Conservation (phyloP, 2,329 filamentous ascomycete species). For the Exserohilum rostratum region DNA sequence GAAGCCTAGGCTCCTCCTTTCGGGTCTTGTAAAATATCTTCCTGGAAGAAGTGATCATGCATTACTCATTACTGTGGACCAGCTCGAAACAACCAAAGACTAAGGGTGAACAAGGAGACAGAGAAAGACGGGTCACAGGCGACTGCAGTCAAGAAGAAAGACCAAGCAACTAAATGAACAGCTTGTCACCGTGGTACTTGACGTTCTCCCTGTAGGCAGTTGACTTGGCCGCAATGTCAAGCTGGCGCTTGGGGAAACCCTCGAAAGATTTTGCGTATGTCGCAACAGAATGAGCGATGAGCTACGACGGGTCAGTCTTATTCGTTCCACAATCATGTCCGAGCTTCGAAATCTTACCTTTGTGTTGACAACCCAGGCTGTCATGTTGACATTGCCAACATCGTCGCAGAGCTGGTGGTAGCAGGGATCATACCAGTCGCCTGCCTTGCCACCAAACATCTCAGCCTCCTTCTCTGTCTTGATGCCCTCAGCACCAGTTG, state of each 20-base stretch:
- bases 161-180: constrained; percentile 32
- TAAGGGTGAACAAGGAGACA: neutral
- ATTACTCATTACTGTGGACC: neutral
- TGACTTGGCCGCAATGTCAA: constrained; percentile 18
- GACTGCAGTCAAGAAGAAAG: neutral
- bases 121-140: neutral
- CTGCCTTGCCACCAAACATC: constrained; percentile 48
- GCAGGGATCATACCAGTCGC: constrained; percentile 48
- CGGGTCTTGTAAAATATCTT: neutral
- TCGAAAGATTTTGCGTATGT: constrained; percentile 45
- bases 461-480: constrained; percentile 48
- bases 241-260: constrained; percentile 42
- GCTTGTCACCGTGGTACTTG: constrained; percentile 45
- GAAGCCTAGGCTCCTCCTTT: too few species aligned
- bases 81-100: neutral
- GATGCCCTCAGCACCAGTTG: constrained; percentile 50
- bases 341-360: constrained; percentile 29
- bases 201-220: constrained; percentile 26
- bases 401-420: constrained; percentile 51
- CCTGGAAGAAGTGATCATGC: too few species aligned
- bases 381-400: constrained; percentile 47
- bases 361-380: constrained; percentile 49
- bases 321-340: neutral
- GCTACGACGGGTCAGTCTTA: constrained; percentile 23
- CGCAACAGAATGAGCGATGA: constrained; percentile 47